phyloP scores from a whole-genome alignment of 2,329 filamentous ascomycete species.

The Cladophialophora psammophila region DNA sequence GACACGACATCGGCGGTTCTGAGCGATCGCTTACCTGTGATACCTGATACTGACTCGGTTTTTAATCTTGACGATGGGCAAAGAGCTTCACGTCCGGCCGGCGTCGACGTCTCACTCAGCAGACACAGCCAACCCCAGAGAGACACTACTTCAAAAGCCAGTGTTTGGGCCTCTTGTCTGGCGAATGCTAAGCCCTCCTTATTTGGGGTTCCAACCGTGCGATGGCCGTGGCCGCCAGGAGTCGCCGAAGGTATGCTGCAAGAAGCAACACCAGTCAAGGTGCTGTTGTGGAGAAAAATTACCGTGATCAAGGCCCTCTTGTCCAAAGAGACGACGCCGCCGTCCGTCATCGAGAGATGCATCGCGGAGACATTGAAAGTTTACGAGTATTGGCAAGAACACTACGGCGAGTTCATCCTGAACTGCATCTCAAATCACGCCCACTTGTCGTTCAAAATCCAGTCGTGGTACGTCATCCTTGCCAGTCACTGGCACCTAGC shows the following conservation, averaged over 20 bases:
- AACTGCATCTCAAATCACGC: slow-evolving; percentile 9
- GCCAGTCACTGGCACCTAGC: slow-evolving; percentile 12
- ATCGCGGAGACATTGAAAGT: slow-evolving; percentile 14
- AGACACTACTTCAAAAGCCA: neutral
- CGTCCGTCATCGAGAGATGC: neutral
- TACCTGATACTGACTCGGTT: slow-evolving; percentile 7
- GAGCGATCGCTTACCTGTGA: slow-evolving; percentile 4
- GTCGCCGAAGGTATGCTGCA: neutral
- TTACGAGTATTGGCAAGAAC: slow-evolving; percentile 6
- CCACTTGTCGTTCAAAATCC: slow-evolving; percentile 7
- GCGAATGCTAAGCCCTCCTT: neutral
- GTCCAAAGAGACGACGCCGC: neutral
- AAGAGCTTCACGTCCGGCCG: neutral
- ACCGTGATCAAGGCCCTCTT: neutral
- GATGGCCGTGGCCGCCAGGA: neutral
- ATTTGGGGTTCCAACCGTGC: slow-evolving; percentile 1
- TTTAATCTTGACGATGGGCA: neutral
- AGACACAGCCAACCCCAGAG: neutral
- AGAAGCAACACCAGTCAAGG: slow-evolving; percentile 14
- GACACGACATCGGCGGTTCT: slow-evolving; percentile 17
- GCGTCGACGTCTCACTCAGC: neutral
- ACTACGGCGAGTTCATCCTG: slow-evolving; percentile 14
- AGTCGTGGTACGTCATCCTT: slow-evolving; percentile 24
- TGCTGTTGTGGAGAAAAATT: slow-evolving; percentile 19
- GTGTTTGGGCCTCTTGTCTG: neutral